Evolutionary conservation across 2,329 filamentous ascomycete species (phyloP), one percentile per base, ranked within the genome.

Genomic region (Rhytidhysteron rufulum): DNA sequence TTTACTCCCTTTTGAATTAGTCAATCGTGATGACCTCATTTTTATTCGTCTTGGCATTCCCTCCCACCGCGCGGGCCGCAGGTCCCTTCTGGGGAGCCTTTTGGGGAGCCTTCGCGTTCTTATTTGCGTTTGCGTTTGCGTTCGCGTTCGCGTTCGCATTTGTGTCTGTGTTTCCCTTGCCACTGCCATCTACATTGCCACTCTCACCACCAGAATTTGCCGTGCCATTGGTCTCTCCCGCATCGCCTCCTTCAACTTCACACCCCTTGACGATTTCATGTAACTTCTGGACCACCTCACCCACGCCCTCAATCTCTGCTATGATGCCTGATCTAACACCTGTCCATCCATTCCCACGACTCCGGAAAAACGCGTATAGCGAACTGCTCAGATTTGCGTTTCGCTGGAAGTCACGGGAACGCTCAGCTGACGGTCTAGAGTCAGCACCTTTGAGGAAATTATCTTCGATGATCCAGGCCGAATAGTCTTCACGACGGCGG

Each of bases 391-490:
- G 37, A 2, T 37, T 51, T 6, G 64, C 60, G 1, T 58, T 39
- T 11, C 58, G 49, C 48, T 44, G 51, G 38, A 65, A 60, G 13
- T 49, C 51, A 4, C 51, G 47, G 9, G 39, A 40, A 10, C 60
- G 52, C 34, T 63, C 55, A 15, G 49, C 34, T 1, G 39, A 49
- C 4, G 62, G 56, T 27, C 56, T 50, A 3, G 49, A 36, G 30
- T 65, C 54, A 3, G 47, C 24, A 3, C 44, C 47, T 29, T 52
- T 52, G 30, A 44, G 47, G 37, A 55, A 40, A 27, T 56, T 58
- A 37, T 66, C 60, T 35, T 63, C 55, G 25, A 71, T 47, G 18
- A 63, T 52, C 68, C 69, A 71, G 17, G 51, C 48, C 16, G 59
- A 45, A 7, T 49, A 45, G 30, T 66, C 62, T 29, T 60, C 45